Conservation (phyloP, 2,329 filamentous ascomycete species). For the Simplicillium sp. region DNA sequence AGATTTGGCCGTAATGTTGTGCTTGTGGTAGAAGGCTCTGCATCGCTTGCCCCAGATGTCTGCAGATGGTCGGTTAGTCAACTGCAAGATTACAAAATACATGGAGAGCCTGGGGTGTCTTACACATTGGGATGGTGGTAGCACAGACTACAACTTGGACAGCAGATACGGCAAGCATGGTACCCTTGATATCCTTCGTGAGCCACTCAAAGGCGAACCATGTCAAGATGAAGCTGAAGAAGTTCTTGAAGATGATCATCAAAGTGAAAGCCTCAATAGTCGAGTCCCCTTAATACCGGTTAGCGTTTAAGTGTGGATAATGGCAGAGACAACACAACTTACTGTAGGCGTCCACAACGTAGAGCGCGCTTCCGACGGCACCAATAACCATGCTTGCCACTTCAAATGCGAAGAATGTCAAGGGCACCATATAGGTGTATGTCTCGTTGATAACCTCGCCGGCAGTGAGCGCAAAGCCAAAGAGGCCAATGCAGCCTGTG, state of each 20-base stretch:
- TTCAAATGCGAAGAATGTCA: conserved; percentile 76
- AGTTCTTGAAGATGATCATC: conserved; percentile 87
- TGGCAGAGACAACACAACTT: conserved; percentile 28
- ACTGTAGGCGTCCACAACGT: conserved; percentile 90
- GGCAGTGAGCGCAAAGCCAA: conserved; percentile 72
- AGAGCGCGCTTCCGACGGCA: conserved; percentile 74
- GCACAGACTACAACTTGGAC: conserved; percentile 72
- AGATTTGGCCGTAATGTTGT: conserved; percentile 43
- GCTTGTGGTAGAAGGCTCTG: conserved; percentile 63
- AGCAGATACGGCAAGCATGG: conserved; percentile 62
- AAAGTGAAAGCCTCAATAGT: conserved; percentile 84
- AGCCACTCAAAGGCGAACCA: conserved; percentile 83
- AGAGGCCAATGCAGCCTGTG: conserved; percentile 68
- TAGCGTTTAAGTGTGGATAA: conserved; percentile 5
- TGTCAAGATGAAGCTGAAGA: conserved; percentile 81
- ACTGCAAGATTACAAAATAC: not conserved
- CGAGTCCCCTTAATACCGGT: conserved; percentile 50
- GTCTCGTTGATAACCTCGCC: conserved; percentile 41
- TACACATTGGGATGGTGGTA: conserved; percentile 69
- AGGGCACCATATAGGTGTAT: conserved; percentile 65
- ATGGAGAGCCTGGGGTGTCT: conserved; percentile 30
- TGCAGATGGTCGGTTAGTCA: conserved; percentile 19
- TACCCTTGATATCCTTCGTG: conserved; percentile 45
- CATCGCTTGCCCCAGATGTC: conserved; percentile 73
- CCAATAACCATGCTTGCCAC: conserved; percentile 89